A percentile compares a stretch with the other conserved stretches of the same genome.
Conservation (phyloP, 2,329 filamentous ascomycete genomes). For the Cordyceps cateniannulata region DNA sequence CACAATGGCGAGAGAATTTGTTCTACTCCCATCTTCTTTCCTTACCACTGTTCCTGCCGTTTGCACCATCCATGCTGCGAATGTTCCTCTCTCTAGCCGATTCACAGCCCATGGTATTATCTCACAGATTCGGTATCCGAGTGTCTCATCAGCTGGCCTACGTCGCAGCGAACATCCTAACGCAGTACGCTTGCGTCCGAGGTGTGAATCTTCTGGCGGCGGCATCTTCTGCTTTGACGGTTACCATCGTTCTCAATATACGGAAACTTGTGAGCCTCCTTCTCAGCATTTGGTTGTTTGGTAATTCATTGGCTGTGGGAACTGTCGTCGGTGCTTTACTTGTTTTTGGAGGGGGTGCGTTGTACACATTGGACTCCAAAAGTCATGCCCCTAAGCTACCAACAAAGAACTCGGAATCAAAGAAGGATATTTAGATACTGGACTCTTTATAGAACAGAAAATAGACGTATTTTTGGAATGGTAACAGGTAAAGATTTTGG, state of each 20-base stretch:
- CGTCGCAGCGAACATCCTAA: slow-evolving; percentile 71
- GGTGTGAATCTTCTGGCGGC: slow-evolving; percentile 93
- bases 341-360: slow-evolving; percentile 83
- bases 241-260: slow-evolving; percentile 94
- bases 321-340: slow-evolving; percentile 76
- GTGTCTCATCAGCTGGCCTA: slow-evolving; percentile 66
- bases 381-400: slow-evolving; percentile 16
- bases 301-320: slow-evolving; percentile 68
- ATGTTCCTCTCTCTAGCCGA: slow-evolving; percentile 58
- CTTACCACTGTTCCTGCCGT: slow-evolving; percentile 68
- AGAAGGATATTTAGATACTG: not conserved
- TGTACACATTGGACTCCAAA: slow-evolving; percentile 73
- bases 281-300: slow-evolving; percentile 90
- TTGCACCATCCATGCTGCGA: slow-evolving; percentile 55
- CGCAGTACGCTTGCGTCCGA: slow-evolving; percentile 90
- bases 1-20: slow-evolving; percentile 90
- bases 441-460: not conserved
- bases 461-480: not conserved
- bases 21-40: slow-evolving; percentile 84
- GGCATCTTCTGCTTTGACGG: slow-evolving; percentile 82
- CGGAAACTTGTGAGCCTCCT: slow-evolving; percentile 88
- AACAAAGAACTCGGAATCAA: not conserved
- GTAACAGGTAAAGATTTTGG: not conserved
- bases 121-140: not conserved
- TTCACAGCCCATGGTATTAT: slow-evolving; percentile 50